Evolutionary conservation across 2,329 filamentous ascomycete species (phyloP).

Genomic region (Alternaria angustiovoidea): DNA sequence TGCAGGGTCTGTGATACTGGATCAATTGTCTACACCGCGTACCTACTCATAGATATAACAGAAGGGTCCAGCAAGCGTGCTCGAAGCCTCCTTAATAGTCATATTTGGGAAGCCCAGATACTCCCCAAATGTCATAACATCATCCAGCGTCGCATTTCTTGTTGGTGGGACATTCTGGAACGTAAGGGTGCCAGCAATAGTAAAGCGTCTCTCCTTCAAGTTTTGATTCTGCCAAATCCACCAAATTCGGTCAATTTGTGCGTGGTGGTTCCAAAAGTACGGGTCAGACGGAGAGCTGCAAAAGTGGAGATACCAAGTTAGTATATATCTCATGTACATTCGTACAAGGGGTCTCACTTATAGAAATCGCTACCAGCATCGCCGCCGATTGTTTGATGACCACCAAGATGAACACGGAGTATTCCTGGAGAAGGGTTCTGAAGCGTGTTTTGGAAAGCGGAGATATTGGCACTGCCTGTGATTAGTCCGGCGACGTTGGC

Average conservation of each 20-base stretch:
- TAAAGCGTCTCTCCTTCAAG: conserved; percentile 44
- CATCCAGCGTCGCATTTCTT: conserved; percentile 56
- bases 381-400: conserved; percentile 49
- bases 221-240: conserved; percentile 61
- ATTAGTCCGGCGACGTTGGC: conserved; percentile 32
- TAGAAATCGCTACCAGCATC: conserved; percentile 48
- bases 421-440: conserved; percentile 43
- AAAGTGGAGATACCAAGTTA: no score
- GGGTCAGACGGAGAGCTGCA: conserved; percentile 56
- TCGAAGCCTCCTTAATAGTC: conserved; percentile 51
- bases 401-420: conserved; percentile 55
- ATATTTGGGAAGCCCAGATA: conserved; percentile 35
- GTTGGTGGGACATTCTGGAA: conserved; percentile 55
- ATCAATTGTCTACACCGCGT: neutral
- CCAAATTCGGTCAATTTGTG: conserved; percentile 58
- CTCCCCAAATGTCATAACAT: conserved; percentile 51
- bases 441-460: conserved; percentile 49
- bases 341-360: no score
- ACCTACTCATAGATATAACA: conserved; percentile 54
- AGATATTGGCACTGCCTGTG: conserved; percentile 31
- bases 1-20: neutral
- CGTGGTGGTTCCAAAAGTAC: conserved; percentile 58
- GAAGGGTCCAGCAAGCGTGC: conserved; percentile 54
- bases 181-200: conserved; percentile 56
- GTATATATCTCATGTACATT: no score